Evolutionary conservation across 2,329 filamentous ascomycete species (phyloP), one percentile per base, ranked within the genome.

Genomic region (Trichoderma koningii): DNA sequence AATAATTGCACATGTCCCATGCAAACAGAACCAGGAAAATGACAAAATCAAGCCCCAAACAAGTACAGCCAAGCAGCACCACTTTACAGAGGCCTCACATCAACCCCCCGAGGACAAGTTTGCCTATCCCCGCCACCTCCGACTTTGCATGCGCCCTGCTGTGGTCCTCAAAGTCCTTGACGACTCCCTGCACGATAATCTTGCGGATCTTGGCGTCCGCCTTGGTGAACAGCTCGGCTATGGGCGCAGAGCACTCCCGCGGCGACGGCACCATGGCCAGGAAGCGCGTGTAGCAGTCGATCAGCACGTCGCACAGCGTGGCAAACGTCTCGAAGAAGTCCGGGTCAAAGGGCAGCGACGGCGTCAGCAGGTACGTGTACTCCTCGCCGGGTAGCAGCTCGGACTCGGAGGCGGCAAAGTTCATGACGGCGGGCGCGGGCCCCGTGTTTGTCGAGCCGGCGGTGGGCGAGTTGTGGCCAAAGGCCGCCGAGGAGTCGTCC

Each of bases 281-380:
- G 30, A 99, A 86, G 63, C 88, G 87, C 42, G 88, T 87, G 78
- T 99, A 99, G 73, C 89, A 92, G 76, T 98, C 95, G 71, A 97
- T 96, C 67, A 99, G 80, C 3, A 96, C 92, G 74, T 99, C 95
- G 79, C 95, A 98, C 7, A 99, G 83, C 14, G 95, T 97, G 15
- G 93, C 90, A 79, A 98, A 98, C 0, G 93, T 97, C 79, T 96
- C 93, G 76, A 94, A 95, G 73, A 97, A 99, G 77, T 99, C 95
- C 0, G 95, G 95, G 69, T 98, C 93, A 73, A 99, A 99, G 0
- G 95, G 95, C 55, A 99, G 80, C 17, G 88, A 89, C 0, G 95
- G 95, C n/a, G 94, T 98, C 21, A 97, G 83, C 1, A 99, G 83
- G 75, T 94, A 89, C 0, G 88, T 87, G 76, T 97, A 99, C 72